These are phyloP conservation scores for Tolypocladium album DNA, from an alignment of 2,329 filamentous ascomycete species.

Conservation along the genomic window DNA sequence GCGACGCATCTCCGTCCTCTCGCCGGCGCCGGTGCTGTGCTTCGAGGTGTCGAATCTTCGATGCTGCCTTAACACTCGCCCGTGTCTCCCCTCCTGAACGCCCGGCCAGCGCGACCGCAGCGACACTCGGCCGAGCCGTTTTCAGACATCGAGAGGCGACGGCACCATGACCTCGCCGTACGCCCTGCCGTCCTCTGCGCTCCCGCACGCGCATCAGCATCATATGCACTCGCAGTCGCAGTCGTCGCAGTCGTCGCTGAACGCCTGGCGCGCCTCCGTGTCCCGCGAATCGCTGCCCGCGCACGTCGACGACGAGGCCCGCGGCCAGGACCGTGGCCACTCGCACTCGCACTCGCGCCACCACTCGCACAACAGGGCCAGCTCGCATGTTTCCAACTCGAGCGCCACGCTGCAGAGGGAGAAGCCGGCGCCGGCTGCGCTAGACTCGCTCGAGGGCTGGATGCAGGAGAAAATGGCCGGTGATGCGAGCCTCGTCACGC, in stretches of 20 bases:
- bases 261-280: conserved; percentile 24
- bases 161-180: conserved; percentile 39
- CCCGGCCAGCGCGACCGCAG: background rate
- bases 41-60: background rate
- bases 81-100: background rate
- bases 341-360: conserved; percentile 14
- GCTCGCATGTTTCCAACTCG: conserved; percentile 19
- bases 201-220: conserved; percentile 36
- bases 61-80: background rate
- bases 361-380: conserved; percentile 18
- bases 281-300: conserved; percentile 20
- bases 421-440: conserved; percentile 18
- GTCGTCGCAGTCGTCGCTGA: conserved; percentile 26
- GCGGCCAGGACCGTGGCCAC: conserved; percentile 16
- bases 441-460: conserved; percentile 27
- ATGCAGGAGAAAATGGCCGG: conserved; percentile 28
- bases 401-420: conserved; percentile 16
- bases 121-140: background rate
- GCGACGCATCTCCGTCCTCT: background rate
- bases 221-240: conserved; percentile 28
- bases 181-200: conserved; percentile 38
- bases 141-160: background rate
- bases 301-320: conserved; percentile 18
- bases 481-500: conserved; percentile 28
- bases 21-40: background rate